Base-by-base conservation (phyloP, 805 yeast species). In the Candida loeiensis region DNA sequence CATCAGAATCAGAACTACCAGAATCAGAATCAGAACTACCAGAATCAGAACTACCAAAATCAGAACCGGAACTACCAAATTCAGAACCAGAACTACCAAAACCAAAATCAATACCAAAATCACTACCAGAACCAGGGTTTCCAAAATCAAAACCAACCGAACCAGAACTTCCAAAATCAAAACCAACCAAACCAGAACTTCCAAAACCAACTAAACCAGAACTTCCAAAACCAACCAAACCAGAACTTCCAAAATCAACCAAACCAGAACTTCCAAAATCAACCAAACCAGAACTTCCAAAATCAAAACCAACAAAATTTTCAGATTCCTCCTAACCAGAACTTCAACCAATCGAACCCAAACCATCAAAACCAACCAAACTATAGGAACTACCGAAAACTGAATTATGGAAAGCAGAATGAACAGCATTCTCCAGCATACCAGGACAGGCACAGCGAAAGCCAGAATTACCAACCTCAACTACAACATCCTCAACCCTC, bases 131-230 rank as follows among this genome's bases (percentile, higher is more conserved):
- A 25, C 27, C 27, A 25, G 27, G 27, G 27, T 21, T 21, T 7
- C 9, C 24, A 21, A 25, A 12, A 6, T 36, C 39, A 36, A 21
- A 12, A 13, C 7, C 30, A 16, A 32, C 25, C 6, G 29, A 26
- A 11, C 14, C 37, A 27, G 11, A 14, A 28, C 13, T 30, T 21
- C 9, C 39, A 4, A 18, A 11, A 13, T 36, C 41, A 35, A 22
- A 22, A 25, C 16, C 42, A 29, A 13, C 32, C 32, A 40, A 30
- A 34, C 12, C 26, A n/a, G 25, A 19, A 35, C 38, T 43, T 30
- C 14, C 46, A 29, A 36, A 30, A 31, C 44, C 49, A 25, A 36
- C 34, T 39, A 22, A 35, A 11, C 15, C 31, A 11, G 4, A 34
- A 30, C 24, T 13, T 22, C 22, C 39, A 22, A n/a, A 19, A 28